Base-by-base conservation (phyloP, 2,329 filamentous ascomycete species). In the Fusarium sp. region DNA sequence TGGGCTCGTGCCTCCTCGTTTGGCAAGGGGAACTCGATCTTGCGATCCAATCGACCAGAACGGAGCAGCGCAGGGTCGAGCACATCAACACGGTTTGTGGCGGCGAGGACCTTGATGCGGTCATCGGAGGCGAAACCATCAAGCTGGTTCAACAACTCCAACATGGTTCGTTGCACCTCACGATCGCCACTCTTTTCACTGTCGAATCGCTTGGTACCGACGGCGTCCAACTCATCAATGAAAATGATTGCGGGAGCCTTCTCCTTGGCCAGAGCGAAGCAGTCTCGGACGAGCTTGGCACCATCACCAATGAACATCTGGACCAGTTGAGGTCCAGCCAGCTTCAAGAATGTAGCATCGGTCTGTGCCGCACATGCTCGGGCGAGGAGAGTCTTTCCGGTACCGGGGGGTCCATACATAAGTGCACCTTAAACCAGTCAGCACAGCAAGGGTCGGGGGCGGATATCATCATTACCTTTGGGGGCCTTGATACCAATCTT, bases 281-380 rank as follows among this genome's bases (percentile, higher is more conserved):
- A 97, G 85, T 99, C 96, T 67, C 96, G 93, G 46, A 99, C 96
- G 33, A 99, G 90, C 85, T 99, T 99, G 49, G 97, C 96, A 79
- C 96, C 96, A 77, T 99, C 97, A 82, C 96, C 96, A 44, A 99
- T 99, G 83, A 98, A 99, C 96, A 98, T 99, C 83, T 99, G 96
- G 33, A 99, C 96, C 42, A 99, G 91, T 85, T 99, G 96, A 6
- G 97, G 96, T 59, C 96, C 96, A 69, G 96, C 96, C 66, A 99
- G 93, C 85, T 99, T 99, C 81, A 99, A 91, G 88, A 99, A 99
- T 27, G 96, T 99, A 73, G 96, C 96, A 76, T 99, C 96, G 70
- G 96, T 98, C 85, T 99, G 96, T 57, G 96, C 96, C 6, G 96
- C 96, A 83, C 96, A 99, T 69, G 96, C 96, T 86, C 96, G 92